phyloP scores from a whole-genome alignment of 2,329 filamentous ascomycete genomes.

The Exophiala dermatitidis region DNA sequence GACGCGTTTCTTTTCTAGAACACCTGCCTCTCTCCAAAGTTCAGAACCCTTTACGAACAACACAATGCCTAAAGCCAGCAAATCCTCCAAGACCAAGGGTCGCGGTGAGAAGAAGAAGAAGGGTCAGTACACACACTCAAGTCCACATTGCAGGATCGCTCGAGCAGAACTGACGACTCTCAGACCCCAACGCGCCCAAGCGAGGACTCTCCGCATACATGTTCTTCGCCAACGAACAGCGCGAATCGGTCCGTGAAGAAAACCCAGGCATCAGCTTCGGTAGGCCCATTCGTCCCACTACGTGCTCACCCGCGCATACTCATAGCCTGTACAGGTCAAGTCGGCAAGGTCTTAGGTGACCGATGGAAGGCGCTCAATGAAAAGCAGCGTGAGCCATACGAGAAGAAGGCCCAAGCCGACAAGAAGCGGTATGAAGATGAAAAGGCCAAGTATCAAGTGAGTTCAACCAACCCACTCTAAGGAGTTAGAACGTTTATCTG shows the following conservation, averaged over 20 bases:
- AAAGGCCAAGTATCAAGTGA: constrained; percentile 85
- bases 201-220: constrained; percentile 99
- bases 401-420: constrained; percentile 91
- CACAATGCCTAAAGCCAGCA: constrained; percentile 62
- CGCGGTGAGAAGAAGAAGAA: constrained; percentile 64
- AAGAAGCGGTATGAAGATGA: constrained; percentile 99
- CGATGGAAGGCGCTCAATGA: constrained; percentile 96
- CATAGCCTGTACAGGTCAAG: constrained; percentile 47
- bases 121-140: constrained; percentile 44
- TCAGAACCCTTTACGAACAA: constrained; percentile 14
- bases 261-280: constrained; percentile 97
- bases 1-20: constrained; percentile 1
- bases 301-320: no score
- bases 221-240: constrained; percentile 99
- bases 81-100: constrained; percentile 52
- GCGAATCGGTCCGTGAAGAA: constrained; percentile 95
- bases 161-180: constrained; percentile 1
- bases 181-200: constrained; percentile 97
- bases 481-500: background rate
- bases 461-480: background rate
- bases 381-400: constrained; percentile 87
- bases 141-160: background rate
- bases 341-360: constrained; percentile 96
- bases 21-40: background rate
- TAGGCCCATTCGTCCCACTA: constrained; percentile 37